Evolutionary conservation across 176 grass and related monocot genomes (phyloP), one percentile per base, ranked within the genome.

Genomic region (Chrysopogon serrulatus): DNA sequence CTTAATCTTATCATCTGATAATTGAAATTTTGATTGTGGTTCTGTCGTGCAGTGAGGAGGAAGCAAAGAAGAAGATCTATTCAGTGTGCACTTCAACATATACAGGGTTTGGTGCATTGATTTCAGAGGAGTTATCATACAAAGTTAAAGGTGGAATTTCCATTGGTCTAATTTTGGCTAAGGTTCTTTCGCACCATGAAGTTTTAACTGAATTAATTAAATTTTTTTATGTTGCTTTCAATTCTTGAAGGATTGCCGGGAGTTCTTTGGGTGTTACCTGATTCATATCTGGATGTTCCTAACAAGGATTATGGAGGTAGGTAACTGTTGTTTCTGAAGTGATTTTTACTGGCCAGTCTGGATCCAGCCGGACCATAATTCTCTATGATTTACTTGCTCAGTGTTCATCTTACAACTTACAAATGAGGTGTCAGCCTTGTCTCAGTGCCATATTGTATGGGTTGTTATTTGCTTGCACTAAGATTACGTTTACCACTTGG

Each of bases 281-380:
- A 98, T 92, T 98, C 96, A 3, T 98, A 98, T 72, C 82, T 98
- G 79, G 96, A 98, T 92, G 96, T 98, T 66, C 91, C 96, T 30
- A 98, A 98, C 88, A 93, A 98, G 85, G 96, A 98, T 42, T 98
- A 98, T 49, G 96, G 96, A 98, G 96, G 96, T 98, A 79, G 23
- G 64, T 82, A 67, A 30, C 9, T 12, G 23, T 36, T 57, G 5
- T 47, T 74, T 61, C 34, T 51, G 44, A 14, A 79, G 23, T 83
- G 23, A 30, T 68, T 68, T 16, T 45, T 7, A 43, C 68, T n/a
- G 44, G n/a, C 21, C 3, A 43, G 17, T 62, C 31, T 37, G 23
- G 33, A 73, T 37, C 21, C 1, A 39, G 6, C 31, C 40, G 42
- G 24, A 47, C 35, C 35, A 23, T 59, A 28, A 34, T 34, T 71